These are phyloP conservation scores for Salix koriyanagi DNA, from an alignment of 345 rosid species.

Conservation along the genomic window DNA sequence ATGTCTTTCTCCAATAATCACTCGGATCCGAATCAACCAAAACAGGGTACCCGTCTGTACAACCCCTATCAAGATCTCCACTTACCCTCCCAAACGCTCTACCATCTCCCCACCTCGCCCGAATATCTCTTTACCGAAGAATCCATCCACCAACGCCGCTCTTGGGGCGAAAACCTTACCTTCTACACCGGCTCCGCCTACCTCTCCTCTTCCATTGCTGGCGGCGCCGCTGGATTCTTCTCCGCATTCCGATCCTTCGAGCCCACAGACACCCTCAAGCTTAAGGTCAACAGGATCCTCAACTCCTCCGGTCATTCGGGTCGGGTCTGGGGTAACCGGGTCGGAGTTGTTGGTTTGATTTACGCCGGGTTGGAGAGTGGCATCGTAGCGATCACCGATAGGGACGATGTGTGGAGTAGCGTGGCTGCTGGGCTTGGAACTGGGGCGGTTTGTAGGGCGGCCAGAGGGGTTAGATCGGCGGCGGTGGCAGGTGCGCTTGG, in stretches of 20 bases:
- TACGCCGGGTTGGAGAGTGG: slow-evolving; percentile 83
- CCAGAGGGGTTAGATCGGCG: slow-evolving; percentile 86
- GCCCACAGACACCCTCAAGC: slow-evolving; percentile 72
- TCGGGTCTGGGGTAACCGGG: slow-evolving; percentile 70
- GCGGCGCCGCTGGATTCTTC: slow-evolving; percentile 50
- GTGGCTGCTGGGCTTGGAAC: slow-evolving; percentile 89
- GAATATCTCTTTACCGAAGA: slow-evolving; percentile 92
- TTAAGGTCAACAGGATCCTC: slow-evolving; percentile 67
- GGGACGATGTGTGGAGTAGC: slow-evolving; percentile 89
- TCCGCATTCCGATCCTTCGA: slow-evolving; percentile 64
- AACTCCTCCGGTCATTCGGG: slow-evolving; percentile 78
- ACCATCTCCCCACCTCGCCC: slow-evolving; percentile 86
- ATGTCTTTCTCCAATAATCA: slow-evolving; percentile 37
- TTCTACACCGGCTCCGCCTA: slow-evolving; percentile 88
- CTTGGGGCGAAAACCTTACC: slow-evolving; percentile 97
- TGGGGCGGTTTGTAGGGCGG: slow-evolving; percentile 83
- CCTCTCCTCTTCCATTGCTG: slow-evolving; percentile 59
- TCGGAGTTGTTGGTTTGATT: slow-evolving; percentile 72
- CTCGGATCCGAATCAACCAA: slow-evolving; percentile 36
- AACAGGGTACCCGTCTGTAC: slow-evolving; percentile 52
- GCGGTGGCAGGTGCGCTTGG: slow-evolving; percentile 97
- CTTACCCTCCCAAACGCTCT: slow-evolving; percentile 54
- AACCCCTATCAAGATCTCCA: slow-evolving; percentile 76
- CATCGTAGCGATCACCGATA: slow-evolving; percentile 51
- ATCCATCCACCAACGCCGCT: slow-evolving; percentile 77